phyloP scores from a whole-genome alignment of 2,329 filamentous ascomycete species.

The Trichoderma aggressivum region DNA sequence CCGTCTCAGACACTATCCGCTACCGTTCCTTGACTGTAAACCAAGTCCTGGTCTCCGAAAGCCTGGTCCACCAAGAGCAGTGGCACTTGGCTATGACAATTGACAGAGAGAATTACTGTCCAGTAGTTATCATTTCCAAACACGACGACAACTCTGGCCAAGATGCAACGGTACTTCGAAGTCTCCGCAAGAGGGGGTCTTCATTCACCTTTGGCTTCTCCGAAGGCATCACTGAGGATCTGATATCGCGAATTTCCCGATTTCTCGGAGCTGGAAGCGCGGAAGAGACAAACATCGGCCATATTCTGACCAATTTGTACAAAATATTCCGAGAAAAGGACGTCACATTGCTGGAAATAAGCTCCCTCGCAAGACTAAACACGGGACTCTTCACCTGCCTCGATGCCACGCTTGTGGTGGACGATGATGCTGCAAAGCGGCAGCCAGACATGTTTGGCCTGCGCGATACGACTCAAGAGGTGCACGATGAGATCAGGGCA shows the following conservation, averaged over 20 bases:
- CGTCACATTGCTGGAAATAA: conserved; percentile 44
- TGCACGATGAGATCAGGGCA: conserved; percentile 36
- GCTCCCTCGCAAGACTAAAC: conserved; percentile 32
- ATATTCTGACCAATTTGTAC: conserved; percentile 26
- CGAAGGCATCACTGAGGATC: conserved; percentile 26
- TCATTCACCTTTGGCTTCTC: conserved; percentile 28
- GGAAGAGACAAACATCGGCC: conserved; percentile 20
- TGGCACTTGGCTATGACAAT: conserved; percentile 44
- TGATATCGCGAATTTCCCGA: conserved; percentile 22
- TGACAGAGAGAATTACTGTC: conserved; percentile 40
- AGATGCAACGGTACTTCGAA: conserved; percentile 18
- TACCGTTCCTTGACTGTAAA: conserved; percentile 23
- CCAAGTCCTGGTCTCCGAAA: conserved; percentile 38
- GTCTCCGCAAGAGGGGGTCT: not conserved
- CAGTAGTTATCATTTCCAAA: conserved; percentile 37
- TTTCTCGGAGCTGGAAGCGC: not conserved
- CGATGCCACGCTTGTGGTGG: conserved; percentile 44
- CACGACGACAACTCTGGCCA: conserved; percentile 21
- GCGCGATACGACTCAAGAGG: conserved; percentile 34
- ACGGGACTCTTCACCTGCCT: conserved; percentile 32
- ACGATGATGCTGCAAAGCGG: conserved; percentile 44
- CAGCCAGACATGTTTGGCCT: conserved; percentile 39
- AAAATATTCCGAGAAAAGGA: conserved; percentile 45
- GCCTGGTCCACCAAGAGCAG: conserved; percentile 28
- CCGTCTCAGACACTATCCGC: not conserved